phyloP scores from a whole-genome alignment of 805 yeast species.

The Kodamaea lidongshanica region DNA sequence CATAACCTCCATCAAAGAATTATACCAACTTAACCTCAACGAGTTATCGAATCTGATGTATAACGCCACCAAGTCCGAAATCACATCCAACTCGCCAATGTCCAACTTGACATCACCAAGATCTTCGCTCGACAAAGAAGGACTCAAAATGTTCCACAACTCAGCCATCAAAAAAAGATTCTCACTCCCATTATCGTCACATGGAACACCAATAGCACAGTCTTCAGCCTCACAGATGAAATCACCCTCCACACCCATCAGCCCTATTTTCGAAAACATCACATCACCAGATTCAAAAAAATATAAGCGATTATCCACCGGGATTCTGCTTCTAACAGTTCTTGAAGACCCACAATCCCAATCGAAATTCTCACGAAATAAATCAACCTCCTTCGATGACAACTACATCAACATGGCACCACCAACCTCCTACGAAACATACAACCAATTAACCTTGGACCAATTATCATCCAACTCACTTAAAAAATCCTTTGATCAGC shows the following conservation, averaged over 20 bases:
- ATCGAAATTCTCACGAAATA: no score
- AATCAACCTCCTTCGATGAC: conserved; percentile 18
- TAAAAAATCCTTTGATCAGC: conserved; percentile 12
- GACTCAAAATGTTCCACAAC: conserved; percentile 33
- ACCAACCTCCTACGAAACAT: conserved; percentile 23
- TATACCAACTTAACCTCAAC: conserved; percentile 24
- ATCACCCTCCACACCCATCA: conserved; percentile 3
- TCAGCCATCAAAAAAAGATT: conserved; percentile 21
- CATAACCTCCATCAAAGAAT: conserved; percentile 20
- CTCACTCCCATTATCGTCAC: conserved; percentile 17
- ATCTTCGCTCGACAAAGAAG: conserved; percentile 8
- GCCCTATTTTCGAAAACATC: conserved; percentile 1
- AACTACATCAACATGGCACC: conserved; percentile 21
- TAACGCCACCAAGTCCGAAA: conserved; percentile 8
- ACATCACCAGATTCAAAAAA: conserved; percentile 13
- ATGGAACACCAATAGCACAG: conserved; percentile 2
- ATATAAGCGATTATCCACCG: conserved; percentile 29
- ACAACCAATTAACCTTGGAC: conserved; percentile 32
- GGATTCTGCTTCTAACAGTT: conserved; percentile 35
- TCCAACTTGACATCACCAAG: conserved; percentile 6
- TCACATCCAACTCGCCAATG: conserved; percentile 7
- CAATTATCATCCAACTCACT: conserved; percentile 21
- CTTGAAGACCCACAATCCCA: conserved; percentile 24
- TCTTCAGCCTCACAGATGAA: conserved; percentile 1
- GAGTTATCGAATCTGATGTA: conserved; percentile 18